Evolutionary conservation across 768 basidiomycete genomes (phyloP), one percentile per base, ranked within the genome.

Genomic region (Termitomyces titanicus): DNA sequence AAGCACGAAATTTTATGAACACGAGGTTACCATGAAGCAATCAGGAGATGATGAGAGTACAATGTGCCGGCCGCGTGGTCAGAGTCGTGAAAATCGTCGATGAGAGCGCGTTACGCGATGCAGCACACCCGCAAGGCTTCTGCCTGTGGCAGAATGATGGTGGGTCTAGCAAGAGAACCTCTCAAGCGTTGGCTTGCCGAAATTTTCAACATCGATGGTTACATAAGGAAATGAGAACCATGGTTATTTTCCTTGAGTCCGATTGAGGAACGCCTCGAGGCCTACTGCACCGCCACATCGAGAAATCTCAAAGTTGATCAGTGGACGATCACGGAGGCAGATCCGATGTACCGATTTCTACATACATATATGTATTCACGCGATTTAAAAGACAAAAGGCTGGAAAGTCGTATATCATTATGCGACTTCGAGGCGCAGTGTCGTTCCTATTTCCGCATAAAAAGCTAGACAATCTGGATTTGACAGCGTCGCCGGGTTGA

Each of bases 391-490:
- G n/a, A n/a, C n/a, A n/a, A n/a, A n/a, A n/a, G n/a, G n/a, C n/a
- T n/a, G n/a, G n/a, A n/a, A n/a, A n/a, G n/a, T n/a, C n/a, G n/a
- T n/a, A n/a, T n/a, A 37, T 17, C 43, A 15, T 29, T 47, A 64
- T 42, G 58, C 68, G 29, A 75, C 72, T 64, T 85, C 83, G 53
- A 58, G 68, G 47, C 84, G 72, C 66, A 88, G 66, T 48, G 45
- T 55, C 47, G 72, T 64, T 38, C 88, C 85, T 47, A 84, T 68
- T n/a, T 74, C 69, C 40, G 66, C 79, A 70, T 86, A 92, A 59
- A 80, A 81, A 6, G 65, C 71, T 46, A 92, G 75, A 68, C 86
- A 89, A 59, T 82, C 83, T 17, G 90, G 86, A 68, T 92, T 92
- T 33, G 80, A 74, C 58, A 93, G 66, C 15, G 89, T 92, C 33